A percentile compares a stretch with the other conserved stretches of the same genome.
phyloP scores from a whole-genome alignment of 768 basidiomycete genomes.

The Collybia mongolica region DNA sequence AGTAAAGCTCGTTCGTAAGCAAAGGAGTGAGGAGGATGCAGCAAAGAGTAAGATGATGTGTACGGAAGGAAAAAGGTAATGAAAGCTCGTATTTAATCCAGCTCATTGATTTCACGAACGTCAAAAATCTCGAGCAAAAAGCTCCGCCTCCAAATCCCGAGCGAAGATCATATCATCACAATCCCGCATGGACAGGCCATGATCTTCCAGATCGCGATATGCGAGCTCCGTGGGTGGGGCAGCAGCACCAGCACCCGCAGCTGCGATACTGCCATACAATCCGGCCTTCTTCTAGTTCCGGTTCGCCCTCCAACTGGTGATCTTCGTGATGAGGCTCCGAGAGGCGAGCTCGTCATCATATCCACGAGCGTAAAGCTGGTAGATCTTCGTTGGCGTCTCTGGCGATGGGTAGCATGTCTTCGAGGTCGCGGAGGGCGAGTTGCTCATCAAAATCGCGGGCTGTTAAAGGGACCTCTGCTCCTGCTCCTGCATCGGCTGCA shows the following conservation, averaged over 20 bases:
- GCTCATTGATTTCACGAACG: background rate
- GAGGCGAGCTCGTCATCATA: background rate
- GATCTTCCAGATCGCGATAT: background rate
- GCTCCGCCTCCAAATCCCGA: background rate
- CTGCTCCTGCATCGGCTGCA: background rate
- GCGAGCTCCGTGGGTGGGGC: background rate
- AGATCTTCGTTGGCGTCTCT: background rate
- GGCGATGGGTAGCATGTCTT: background rate
- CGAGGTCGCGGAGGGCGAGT: background rate
- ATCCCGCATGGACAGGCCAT: background rate
- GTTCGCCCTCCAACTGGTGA: too few relatives aligned
- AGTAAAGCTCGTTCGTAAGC: background rate
- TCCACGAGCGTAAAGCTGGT: background rate
- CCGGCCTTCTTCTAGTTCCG: too few relatives aligned
- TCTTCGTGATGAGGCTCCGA: too few relatives aligned
- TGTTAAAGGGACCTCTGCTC: background rate
- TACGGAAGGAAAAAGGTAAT: background rate
- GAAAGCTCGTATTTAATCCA: background rate
- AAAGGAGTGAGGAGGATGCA: too few relatives aligned
- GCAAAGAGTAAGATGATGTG: too few relatives aligned
- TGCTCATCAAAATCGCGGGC: background rate
- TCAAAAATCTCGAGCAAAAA: slow-evolving; percentile 1
- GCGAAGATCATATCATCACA: background rate
- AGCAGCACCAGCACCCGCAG: too few relatives aligned
- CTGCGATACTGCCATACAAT: too few relatives aligned